These are phyloP conservation scores for Rhizopogon salebrosus DNA, from an alignment of 768 basidiomycete genomes.

Conservation along the genomic window DNA sequence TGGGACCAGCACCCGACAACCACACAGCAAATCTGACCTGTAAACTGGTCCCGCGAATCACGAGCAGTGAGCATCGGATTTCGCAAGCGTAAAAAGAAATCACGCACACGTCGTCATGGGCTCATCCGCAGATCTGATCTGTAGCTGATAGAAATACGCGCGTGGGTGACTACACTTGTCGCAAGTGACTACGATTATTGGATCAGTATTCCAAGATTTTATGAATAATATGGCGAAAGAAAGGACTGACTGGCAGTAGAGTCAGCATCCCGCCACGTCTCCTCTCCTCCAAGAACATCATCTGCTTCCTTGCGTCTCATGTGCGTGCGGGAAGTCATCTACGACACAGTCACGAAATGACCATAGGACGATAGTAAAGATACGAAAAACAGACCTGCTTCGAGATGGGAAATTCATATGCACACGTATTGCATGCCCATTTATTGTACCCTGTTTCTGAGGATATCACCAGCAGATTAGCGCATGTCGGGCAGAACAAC, in stretches of 20 bases:
- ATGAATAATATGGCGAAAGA: not conserved
- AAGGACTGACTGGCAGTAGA: constrained; percentile 59
- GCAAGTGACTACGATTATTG: constrained; percentile 35
- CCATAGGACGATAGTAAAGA: not conserved
- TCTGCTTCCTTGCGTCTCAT: constrained; percentile 87
- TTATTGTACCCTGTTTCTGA: constrained; percentile 79
- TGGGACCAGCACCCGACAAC: not conserved
- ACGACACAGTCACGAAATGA: not conserved
- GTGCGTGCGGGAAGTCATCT: constrained; percentile 90
- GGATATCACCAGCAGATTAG: constrained; percentile 80
- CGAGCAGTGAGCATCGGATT: not conserved
- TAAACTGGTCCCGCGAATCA: not conserved
- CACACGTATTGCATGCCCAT: constrained; percentile 91
- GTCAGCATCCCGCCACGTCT: constrained; percentile 93
- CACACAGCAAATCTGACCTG: not conserved
- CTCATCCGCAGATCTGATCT: constrained; percentile 91
- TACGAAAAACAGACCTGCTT: not conserved
- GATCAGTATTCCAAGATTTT: not conserved
- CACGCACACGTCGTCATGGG: constrained; percentile 57
- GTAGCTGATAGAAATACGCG: constrained; percentile 94
- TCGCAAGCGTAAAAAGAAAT: not conserved
- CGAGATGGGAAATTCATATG: constrained; percentile 70
- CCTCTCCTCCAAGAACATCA: constrained; percentile 92
- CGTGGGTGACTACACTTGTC: constrained; percentile 66
- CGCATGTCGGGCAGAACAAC: constrained; percentile 94